Evolutionary conservation across 2,329 filamentous ascomycete species (phyloP).

Genomic region (Plectosphaerella plurivora): DNA sequence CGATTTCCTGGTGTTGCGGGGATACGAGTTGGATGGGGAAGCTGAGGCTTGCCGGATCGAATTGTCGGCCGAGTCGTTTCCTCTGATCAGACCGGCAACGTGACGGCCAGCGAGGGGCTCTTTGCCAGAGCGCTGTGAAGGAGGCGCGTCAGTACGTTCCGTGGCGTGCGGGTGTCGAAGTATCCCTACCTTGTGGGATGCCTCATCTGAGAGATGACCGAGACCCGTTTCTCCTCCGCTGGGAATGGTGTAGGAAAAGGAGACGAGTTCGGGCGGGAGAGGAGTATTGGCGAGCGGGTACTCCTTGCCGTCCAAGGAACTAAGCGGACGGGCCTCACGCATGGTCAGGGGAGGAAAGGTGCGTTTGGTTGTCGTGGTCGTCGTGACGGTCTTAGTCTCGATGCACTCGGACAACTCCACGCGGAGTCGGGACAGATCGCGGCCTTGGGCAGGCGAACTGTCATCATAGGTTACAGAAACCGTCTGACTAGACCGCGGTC

Average conservation of each 20-base stretch:
- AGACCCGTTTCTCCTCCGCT: slow-evolving; percentile 32
- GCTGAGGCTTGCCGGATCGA: slow-evolving; percentile 17
- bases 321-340: slow-evolving; percentile 64
- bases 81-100: slow-evolving; percentile 8
- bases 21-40: slow-evolving; percentile 17
- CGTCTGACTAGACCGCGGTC: slow-evolving; percentile 34
- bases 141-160: slow-evolving; percentile 2
- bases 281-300: slow-evolving; percentile 83
- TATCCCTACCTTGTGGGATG: not conserved
- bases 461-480: slow-evolving; percentile 45
- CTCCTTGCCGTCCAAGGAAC: slow-evolving; percentile 76
- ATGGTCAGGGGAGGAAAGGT: slow-evolving; percentile 83
- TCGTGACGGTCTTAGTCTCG: slow-evolving; percentile 73
- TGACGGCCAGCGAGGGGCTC: slow-evolving; percentile 6
- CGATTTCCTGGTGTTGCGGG: slow-evolving; percentile 26
- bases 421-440: slow-evolving; percentile 34
- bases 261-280: slow-evolving; percentile 73
- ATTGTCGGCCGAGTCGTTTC: slow-evolving; percentile 24
- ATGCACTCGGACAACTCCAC: slow-evolving; percentile 61
- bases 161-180: not conserved
- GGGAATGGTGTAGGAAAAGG: slow-evolving; percentile 68
- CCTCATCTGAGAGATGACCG: slow-evolving; percentile 1
- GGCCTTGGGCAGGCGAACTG: slow-evolving; percentile 13
- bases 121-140: slow-evolving; percentile 1
- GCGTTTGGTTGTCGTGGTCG: slow-evolving; percentile 83